These are phyloP conservation scores for Silybum marianum DNA, from an alignment of 129 eudicot species.

Conservation along the genomic window DNA sequence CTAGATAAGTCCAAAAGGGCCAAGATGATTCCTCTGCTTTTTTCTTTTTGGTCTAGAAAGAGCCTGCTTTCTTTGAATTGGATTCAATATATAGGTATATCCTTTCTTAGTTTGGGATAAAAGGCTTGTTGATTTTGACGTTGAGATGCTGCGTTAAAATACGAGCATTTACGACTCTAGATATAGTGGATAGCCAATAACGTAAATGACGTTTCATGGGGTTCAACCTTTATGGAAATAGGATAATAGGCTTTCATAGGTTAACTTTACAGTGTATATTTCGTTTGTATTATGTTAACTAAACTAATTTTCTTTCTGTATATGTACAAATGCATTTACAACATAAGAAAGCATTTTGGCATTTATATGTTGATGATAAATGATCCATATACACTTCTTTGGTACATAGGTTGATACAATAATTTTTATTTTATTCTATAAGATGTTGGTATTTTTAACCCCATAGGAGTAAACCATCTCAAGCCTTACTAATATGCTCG, in stretches of 20 bases:
- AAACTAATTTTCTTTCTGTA: too few species aligned
- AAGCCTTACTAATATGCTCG: background rate
- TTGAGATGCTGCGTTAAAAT: background rate
- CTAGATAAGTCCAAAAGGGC: background rate
- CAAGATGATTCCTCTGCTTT: background rate
- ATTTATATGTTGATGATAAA: too few species aligned
- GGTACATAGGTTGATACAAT: too few species aligned
- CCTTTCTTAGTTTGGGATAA: background rate
- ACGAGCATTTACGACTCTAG: background rate
- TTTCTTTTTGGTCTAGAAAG: background rate
- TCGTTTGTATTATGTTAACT: too few species aligned
- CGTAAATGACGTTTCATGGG: background rate
- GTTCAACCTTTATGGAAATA: conserved; percentile 1
- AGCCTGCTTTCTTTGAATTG: background rate
- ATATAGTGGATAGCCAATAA: background rate
- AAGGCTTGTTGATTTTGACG: background rate
- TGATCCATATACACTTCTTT: too few species aligned
- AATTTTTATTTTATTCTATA: too few species aligned
- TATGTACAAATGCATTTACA: too few species aligned
- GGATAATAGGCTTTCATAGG: background rate
- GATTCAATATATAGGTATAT: background rate
- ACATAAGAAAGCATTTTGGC: too few species aligned
- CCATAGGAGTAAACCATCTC: too few species aligned
- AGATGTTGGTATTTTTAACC: too few species aligned
- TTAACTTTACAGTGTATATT: background rate